Conservation (phyloP, 768 basidiomycete species). For the Amanita inopinata region DNA sequence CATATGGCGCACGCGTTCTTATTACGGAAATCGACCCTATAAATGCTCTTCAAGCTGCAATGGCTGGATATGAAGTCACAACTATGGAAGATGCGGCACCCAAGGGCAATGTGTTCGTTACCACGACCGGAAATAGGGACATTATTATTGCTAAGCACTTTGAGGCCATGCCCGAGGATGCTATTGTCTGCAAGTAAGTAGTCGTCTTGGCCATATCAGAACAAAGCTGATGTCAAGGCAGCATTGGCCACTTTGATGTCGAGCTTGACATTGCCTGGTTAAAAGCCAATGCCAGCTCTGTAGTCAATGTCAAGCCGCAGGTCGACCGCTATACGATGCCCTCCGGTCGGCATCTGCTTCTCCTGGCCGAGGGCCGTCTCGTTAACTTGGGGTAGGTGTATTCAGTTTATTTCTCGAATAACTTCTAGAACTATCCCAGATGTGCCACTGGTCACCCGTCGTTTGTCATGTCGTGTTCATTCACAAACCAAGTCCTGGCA, state of each 20-base stretch:
- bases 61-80: slow-evolving; percentile 98
- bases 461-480: slow-evolving; percentile 99
- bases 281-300: slow-evolving; percentile 80
- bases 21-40: slow-evolving; percentile 99
- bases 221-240: slow-evolving; percentile 18
- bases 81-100: slow-evolving; percentile 97
- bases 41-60: slow-evolving; percentile 98
- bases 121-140: slow-evolving; percentile 97
- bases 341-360: slow-evolving; percentile 88
- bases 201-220: background rate
- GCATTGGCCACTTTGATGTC: slow-evolving; percentile 81
- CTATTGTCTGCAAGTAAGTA: slow-evolving; percentile 92
- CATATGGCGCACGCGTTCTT: slow-evolving; percentile 95
- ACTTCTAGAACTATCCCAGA: slow-evolving; percentile 23
- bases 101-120: slow-evolving; percentile 88
- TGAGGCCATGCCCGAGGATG: slow-evolving; percentile 91
- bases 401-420: background rate
- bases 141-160: slow-evolving; percentile 94
- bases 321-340: slow-evolving; percentile 96
- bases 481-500: slow-evolving; percentile 96
- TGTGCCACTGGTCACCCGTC: slow-evolving; percentile 99
- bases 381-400: slow-evolving; percentile 85
- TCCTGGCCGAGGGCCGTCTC: slow-evolving; percentile 97
- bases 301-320: slow-evolving; percentile 94
- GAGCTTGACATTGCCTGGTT: slow-evolving; percentile 98